Evolutionary conservation across 306 rosid species (phyloP), one percentile per base, ranked within the genome.

Genomic region (Citrullus amarus): DNA sequence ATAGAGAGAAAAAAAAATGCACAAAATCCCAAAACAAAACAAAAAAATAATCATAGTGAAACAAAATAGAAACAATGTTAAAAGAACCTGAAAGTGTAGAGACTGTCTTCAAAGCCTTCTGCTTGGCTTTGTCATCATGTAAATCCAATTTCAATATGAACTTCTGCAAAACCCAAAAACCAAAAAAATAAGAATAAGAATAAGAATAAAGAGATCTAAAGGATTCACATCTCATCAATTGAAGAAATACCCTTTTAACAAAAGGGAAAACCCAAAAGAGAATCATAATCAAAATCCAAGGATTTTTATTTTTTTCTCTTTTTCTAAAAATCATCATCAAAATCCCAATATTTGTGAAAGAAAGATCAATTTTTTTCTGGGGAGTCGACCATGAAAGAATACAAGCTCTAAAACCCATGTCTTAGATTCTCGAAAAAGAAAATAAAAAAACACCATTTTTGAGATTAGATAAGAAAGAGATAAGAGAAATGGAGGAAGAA

Each of bases 101-200:
- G 66, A 92, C 93, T 3, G 93, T 88, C 87, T 88, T 96, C 82
- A 96, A 58, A 59, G 99, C 99, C 86, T 90, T 96, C 87, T 92
- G 93, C 83, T 96, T 96, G 78, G 91, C 96, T 78, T 77, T 96
- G 87, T 80, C 93, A 83, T 91, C 97, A 20, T 81, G 87, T 83
- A 96, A 82, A 77, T 88, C 99, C 82, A 96, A 77, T 80, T 86
- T 91, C 87, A 96, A 80, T 51, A 96, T 88, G 63, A 88, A 43
- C 86, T 96, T 96, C 99, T 92, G 93, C 67, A 77, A 83, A 25
- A 50, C 17, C 61, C 78, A 32, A 4, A 32, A 74, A 25, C 1
- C 34, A 43, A 46, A 69, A 0, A 1, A 12, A 43, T 53, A 53
- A 53, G 56, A 46, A 46, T 46, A 67, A 6, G 17, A 10, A 30